Evolutionary conservation across 2,329 filamentous ascomycete genomes (phyloP).

Genomic region (Sclerotinia nivalis): DNA sequence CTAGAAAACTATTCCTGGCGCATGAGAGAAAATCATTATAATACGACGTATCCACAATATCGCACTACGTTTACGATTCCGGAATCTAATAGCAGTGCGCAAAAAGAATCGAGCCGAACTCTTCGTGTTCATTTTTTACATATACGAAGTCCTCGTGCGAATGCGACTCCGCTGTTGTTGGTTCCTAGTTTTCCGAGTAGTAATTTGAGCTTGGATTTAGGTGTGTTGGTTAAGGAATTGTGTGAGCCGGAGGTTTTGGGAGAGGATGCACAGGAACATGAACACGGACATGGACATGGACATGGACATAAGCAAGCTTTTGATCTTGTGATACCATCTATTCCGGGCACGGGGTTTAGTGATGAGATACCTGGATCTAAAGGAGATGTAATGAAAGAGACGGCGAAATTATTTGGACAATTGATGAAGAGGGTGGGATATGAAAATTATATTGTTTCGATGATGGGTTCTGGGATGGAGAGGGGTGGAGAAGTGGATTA

Average conservation of each 20-base stretch:
- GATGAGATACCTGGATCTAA: constrained; percentile 51
- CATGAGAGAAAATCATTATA: constrained; percentile 57
- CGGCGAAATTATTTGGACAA: constrained; percentile 56
- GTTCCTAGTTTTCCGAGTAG: constrained; percentile 66
- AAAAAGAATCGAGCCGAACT: constrained; percentile 34
- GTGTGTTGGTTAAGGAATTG: constrained; percentile 2
- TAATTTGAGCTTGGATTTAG: constrained; percentile 54
- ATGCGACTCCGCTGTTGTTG: constrained; percentile 63
- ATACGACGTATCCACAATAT: constrained; percentile 62
- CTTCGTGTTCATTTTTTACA: constrained; percentile 67
- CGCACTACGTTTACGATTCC: constrained; percentile 47
- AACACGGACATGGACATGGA: too few relatives aligned
- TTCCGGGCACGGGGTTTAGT: constrained; percentile 68
- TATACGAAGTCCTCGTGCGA: constrained; percentile 51
- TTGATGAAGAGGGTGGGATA: constrained; percentile 65
- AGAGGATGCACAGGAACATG: background rate
- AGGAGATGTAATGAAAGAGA: constrained; percentile 47
- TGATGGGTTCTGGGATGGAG: constrained; percentile 50
- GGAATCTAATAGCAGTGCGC: background rate
- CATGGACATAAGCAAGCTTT: constrained; percentile 51
- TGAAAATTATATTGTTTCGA: constrained; percentile 57
- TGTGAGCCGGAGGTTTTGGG: constrained; percentile 8
- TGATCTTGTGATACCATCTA: constrained; percentile 64
- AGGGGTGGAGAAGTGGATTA: constrained; percentile 55
- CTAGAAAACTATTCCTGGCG: constrained; percentile 67